phyloP scores from a whole-genome alignment of 768 basidiomycete species.

The Lentinula raphanica region DNA sequence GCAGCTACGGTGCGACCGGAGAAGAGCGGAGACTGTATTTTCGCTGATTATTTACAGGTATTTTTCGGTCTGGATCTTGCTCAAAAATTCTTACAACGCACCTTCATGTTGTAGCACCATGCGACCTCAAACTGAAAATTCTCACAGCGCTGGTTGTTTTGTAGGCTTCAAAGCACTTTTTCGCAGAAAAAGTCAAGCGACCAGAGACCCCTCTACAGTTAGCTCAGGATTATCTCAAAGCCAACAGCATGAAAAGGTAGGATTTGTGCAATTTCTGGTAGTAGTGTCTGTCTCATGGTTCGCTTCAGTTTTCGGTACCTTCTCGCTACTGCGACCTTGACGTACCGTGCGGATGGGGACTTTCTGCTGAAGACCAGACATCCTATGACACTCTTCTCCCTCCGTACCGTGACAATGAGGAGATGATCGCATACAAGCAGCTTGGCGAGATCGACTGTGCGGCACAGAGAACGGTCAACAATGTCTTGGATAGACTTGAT shows the following conservation, averaged over 20 bases:
- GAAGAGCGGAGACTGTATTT: neutral
- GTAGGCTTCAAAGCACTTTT: conserved; percentile 16
- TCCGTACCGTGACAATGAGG: conserved; percentile 2
- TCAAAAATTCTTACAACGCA: neutral
- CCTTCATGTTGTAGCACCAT: neutral
- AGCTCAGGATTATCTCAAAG: neutral
- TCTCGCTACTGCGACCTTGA: conserved; percentile 40
- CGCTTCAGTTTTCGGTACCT: conserved; percentile 31
- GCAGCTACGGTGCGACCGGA: neutral
- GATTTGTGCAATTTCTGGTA: neutral
- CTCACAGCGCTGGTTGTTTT: conserved; percentile 31
- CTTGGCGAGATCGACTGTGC: conserved; percentile 1
- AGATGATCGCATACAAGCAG: neutral
- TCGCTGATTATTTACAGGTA: neutral
- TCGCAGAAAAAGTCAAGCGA: conserved; percentile 8
- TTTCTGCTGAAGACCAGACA: conserved; percentile 18
- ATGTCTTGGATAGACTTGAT: conserved; percentile 45
- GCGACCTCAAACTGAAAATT: neutral
- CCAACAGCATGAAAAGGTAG: neutral
- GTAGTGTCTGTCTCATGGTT: conserved; percentile 8
- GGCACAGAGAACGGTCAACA: conserved; percentile 42
- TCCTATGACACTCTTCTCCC: conserved; percentile 2
- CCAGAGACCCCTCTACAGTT: neutral
- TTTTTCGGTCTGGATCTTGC: neutral
- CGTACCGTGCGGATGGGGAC: conserved; percentile 21